A percentile compares a stretch with the other conserved stretches of the same genome.
Evolutionary conservation across 805 yeast species (phyloP).

Genomic region (Starmerella floricola): DNA sequence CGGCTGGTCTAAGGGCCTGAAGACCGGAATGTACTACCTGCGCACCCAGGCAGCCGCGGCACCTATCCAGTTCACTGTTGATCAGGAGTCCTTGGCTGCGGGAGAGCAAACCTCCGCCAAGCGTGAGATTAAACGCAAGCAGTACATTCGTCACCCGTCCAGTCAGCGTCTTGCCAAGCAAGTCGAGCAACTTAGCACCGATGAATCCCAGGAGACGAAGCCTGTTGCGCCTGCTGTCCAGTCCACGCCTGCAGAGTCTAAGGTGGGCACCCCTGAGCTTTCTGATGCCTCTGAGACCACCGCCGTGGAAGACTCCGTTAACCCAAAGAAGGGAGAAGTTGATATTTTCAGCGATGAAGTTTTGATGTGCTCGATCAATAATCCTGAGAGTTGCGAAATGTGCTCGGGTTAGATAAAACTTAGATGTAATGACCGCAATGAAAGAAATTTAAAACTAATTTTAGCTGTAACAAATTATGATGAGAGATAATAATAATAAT

Average conservation of each 20-base stretch:
- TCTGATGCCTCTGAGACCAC: slow-evolving; percentile 14
- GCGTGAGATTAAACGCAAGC: slow-evolving; percentile 21
- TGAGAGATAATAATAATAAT: no score
- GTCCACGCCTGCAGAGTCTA: slow-evolving; percentile 10
- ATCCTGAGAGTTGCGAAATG: slow-evolving; percentile 97
- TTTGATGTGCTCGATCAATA: slow-evolving; percentile 89
- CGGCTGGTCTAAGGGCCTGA: slow-evolving; percentile 96
- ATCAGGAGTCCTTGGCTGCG: slow-evolving; percentile 33
- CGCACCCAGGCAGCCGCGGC: slow-evolving; percentile 96
- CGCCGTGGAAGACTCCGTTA: slow-evolving; percentile 18
- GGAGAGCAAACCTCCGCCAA: slow-evolving; percentile 13
- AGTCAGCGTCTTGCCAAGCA: slow-evolving; percentile 7
- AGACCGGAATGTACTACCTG: slow-evolving; percentile 97
- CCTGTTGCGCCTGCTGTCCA: not conserved
- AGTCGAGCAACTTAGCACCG: slow-evolving; percentile 10
- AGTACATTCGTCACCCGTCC: slow-evolving; percentile 19
- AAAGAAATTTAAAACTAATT: not conserved
- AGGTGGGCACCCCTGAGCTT: slow-evolving; percentile 10
- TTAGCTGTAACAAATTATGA: no score
- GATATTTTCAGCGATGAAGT: slow-evolving; percentile 89
- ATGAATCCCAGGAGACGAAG: no score
- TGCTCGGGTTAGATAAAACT: slow-evolving; percentile 65
- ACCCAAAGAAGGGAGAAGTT: slow-evolving; percentile 36
- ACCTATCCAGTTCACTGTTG: slow-evolving; percentile 85
- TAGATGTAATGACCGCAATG: slow-evolving; percentile 2